phyloP scores from a whole-genome alignment of 108 stramenopile genomes.

The Skeletonema potamos region DNA sequence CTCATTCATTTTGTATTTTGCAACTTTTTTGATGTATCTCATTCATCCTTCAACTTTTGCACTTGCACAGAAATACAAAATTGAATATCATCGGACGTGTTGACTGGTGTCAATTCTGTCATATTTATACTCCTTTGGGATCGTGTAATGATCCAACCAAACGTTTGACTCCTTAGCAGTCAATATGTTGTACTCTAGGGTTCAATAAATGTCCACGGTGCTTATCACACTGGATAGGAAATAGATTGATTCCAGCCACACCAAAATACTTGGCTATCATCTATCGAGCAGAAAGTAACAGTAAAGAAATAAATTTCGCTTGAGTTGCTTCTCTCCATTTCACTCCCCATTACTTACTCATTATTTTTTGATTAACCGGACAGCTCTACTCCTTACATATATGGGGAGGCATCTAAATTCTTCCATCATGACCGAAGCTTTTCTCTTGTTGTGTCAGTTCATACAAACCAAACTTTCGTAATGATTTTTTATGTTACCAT shows the following conservation, averaged over 20 bases:
- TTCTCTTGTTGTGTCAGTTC: too few relatives aligned
- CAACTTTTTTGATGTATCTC: too few relatives aligned
- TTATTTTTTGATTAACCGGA: too few relatives aligned
- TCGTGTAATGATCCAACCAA: background rate
- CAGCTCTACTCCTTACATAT: too few relatives aligned
- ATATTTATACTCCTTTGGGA: background rate
- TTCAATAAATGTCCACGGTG: background rate
- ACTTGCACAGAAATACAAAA: background rate
- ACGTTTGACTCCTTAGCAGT: background rate
- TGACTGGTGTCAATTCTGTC: background rate
- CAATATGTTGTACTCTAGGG: background rate
- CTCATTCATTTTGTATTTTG: too few relatives aligned
- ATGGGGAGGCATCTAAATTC: too few relatives aligned
- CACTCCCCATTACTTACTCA: too few relatives aligned
- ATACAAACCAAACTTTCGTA: too few relatives aligned
- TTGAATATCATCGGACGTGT: background rate
- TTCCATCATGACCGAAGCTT: too few relatives aligned
- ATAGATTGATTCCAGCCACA: background rate
- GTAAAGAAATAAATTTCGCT: background rate
- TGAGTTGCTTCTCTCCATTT: background rate
- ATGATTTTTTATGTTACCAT: background rate
- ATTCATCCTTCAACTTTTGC: too few relatives aligned
- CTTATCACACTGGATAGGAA: background rate
- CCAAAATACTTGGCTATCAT: background rate
- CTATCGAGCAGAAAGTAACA: conserved; percentile 2